Conservation (phyloP, 2,329 filamentous ascomycete genomes). For the Ophiobolus disseminans region DNA sequence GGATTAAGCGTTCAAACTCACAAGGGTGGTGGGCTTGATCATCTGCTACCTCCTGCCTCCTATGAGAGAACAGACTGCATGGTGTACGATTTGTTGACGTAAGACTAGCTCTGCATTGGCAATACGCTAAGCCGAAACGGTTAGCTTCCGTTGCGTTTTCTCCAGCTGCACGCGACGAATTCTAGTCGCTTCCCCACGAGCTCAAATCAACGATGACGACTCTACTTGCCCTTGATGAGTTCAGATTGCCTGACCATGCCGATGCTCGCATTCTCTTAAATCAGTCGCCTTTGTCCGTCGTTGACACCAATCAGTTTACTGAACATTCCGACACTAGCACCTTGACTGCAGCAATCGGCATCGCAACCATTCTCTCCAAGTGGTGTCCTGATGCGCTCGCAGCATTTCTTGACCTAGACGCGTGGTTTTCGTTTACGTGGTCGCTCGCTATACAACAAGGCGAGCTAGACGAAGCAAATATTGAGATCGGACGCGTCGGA, state of each 20-base stretch:
- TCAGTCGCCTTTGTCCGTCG: constrained; percentile 12
- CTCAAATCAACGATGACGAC: too few species aligned
- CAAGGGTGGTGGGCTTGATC: too few species aligned
- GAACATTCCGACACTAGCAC: not conserved
- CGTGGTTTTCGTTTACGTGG: constrained; percentile 36
- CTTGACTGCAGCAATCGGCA: constrained; percentile 15
- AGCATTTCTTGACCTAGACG: constrained; percentile 31
- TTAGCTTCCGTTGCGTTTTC: too few species aligned
- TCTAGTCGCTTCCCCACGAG: too few species aligned
- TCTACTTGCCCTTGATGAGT: constrained; percentile 11
- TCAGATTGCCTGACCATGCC: constrained; percentile 22
- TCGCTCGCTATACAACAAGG: constrained; percentile 12
- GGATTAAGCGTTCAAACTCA: too few species aligned
- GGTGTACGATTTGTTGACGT: too few species aligned
- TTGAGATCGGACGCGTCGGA: constrained; percentile 32
- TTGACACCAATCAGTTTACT: constrained; percentile 6
- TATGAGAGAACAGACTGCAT: too few species aligned
- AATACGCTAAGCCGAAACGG: too few species aligned
- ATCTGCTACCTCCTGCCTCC: too few species aligned
- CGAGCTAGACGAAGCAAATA: constrained; percentile 13
- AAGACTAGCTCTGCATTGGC: not conserved
- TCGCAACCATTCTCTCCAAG: constrained; percentile 28
- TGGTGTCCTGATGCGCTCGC: constrained; percentile 26
- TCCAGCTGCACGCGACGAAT: too few species aligned
- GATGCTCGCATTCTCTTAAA: constrained; percentile 13